A percentile compares a stretch with the other conserved stretches of the same genome.
phyloP scores from a whole-genome alignment of 2,329 filamentous ascomycete species.

The Karstenula rhodostoma region DNA sequence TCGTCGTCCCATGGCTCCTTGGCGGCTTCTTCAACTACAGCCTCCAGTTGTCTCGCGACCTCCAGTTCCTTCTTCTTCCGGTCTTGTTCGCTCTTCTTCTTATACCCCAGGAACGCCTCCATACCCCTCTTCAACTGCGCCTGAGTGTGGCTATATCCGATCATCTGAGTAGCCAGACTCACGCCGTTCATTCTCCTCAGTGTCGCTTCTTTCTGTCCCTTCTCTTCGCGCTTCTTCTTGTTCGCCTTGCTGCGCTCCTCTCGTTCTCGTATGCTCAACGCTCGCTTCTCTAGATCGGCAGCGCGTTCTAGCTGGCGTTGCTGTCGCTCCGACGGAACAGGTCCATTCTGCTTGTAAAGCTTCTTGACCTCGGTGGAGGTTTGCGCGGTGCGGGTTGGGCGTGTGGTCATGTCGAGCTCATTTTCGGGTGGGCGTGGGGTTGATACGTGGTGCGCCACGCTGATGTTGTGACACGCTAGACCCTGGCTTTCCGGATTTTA shows the following conservation, averaged over 20 bases:
- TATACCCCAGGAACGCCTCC: constrained; percentile 46
- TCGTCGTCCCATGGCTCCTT: constrained; percentile 47
- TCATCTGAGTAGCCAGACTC: constrained; percentile 49
- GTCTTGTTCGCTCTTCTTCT: constrained; percentile 33
- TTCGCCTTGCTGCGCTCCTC: constrained; percentile 39
- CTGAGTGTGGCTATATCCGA: constrained; percentile 50
- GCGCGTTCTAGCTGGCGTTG: constrained; percentile 42
- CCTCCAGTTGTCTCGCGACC: constrained; percentile 31
- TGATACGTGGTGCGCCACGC: background rate
- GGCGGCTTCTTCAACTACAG: constrained; percentile 29
- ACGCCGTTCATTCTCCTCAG: constrained; percentile 40
- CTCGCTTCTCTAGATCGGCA: constrained; percentile 43
- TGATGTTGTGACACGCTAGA: constrained; percentile 9
- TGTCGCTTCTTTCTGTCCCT: constrained; percentile 41
- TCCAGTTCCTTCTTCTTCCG: constrained; percentile 29
- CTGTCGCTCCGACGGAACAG: constrained; percentile 34
- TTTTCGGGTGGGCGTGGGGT: constrained; percentile 7
- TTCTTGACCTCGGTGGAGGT: constrained; percentile 47
- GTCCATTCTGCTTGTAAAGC: constrained; percentile 41
- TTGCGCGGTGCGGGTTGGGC: constrained; percentile 38
- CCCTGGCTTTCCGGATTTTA: background rate
- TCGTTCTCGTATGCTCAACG: constrained; percentile 40
- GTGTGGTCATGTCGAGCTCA: constrained; percentile 33
- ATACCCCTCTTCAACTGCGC: constrained; percentile 48
- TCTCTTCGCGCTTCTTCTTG: constrained; percentile 43